Evolutionary conservation across 768 basidiomycete genomes (phyloP).

Genomic region (Suillus placidus): DNA sequence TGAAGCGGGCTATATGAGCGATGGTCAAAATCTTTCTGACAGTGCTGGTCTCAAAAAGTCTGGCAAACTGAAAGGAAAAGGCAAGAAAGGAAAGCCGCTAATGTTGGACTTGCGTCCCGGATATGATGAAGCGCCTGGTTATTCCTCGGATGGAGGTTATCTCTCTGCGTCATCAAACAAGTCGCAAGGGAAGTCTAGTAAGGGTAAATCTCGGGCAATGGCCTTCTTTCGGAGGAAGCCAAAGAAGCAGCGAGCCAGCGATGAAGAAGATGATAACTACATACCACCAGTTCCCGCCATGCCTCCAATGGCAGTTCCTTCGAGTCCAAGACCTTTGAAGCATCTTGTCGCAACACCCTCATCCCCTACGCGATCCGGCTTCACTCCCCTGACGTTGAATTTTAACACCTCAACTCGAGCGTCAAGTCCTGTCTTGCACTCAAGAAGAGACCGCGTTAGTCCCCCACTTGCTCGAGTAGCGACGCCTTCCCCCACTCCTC

Average conservation of each 20-base stretch:
- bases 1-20: conserved; percentile 32
- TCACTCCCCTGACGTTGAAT: conserved; percentile 29
- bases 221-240: conserved; percentile 36
- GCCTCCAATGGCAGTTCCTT: conserved; percentile 28
- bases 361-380: conserved; percentile 33
- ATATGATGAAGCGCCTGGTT: conserved; percentile 25
- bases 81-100: conserved; percentile 23
- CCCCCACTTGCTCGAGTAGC: conserved; percentile 24
- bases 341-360: conserved; percentile 24
- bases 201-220: conserved; percentile 34
- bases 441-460: conserved; percentile 25
- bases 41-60: conserved; percentile 21
- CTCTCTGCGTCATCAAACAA: conserved; percentile 38
- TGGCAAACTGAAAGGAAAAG: conserved; percentile 26
- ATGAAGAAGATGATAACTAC: conserved; percentile 33
- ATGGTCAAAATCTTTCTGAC: conserved; percentile 36
- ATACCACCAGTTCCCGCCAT: conserved; percentile 37
- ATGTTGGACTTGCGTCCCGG: conserved; percentile 19
- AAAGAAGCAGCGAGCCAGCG: conserved; percentile 30
- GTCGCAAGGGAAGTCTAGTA: conserved; percentile 32
- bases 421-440: conserved; percentile 21
- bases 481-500: conserved; percentile 10
- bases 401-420: conserved; percentile 20
- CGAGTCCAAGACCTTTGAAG: conserved; percentile 32
- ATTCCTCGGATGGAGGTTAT: conserved; percentile 34